Percentiles rank a stretch among this genome's conserved stretches.
phyloP scores from a whole-genome alignment of 2,329 filamentous ascomycete species.

The Sporothrix brunneoviolacea region DNA sequence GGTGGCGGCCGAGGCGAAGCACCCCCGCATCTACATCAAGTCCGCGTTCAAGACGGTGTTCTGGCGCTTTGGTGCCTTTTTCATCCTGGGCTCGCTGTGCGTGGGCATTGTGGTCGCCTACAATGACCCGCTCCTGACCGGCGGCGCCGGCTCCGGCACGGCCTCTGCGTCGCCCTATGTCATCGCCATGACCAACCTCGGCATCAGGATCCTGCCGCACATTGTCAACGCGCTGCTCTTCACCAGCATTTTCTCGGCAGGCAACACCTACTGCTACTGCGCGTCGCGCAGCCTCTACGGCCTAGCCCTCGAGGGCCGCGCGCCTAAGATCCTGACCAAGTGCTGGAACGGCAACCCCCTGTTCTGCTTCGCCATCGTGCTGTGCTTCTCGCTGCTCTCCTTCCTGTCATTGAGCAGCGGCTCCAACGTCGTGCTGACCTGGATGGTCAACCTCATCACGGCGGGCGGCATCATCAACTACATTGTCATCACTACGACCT shows the following conservation, averaged over 20 bases:
- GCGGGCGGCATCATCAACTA: slow-evolving; percentile 39
- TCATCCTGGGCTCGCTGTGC: slow-evolving; percentile 57
- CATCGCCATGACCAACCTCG: slow-evolving; percentile 61
- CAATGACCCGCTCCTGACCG: slow-evolving; percentile 38
- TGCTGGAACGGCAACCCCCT: slow-evolving; percentile 35
- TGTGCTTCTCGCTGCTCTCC: slow-evolving; percentile 31
- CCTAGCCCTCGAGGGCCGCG: slow-evolving; percentile 34
- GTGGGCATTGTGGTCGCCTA: slow-evolving; percentile 63
- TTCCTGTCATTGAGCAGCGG: slow-evolving; percentile 35
- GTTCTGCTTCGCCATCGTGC: slow-evolving; percentile 30
- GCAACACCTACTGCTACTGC: slow-evolving; percentile 52
- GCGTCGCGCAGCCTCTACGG: slow-evolving; percentile 35
- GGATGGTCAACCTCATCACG: slow-evolving; percentile 37
- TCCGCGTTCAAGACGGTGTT: slow-evolving; percentile 63
- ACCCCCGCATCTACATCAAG: slow-evolving; percentile 60
- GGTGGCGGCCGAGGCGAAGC: slow-evolving; percentile 61
- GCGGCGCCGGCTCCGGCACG: slow-evolving; percentile 32
- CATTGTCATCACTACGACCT: slow-evolving; percentile 34
- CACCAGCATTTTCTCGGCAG: slow-evolving; percentile 51
- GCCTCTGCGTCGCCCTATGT: slow-evolving; percentile 57
- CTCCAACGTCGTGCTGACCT: slow-evolving; percentile 32
- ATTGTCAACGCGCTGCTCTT: slow-evolving; percentile 60
- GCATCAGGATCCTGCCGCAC: slow-evolving; percentile 59
- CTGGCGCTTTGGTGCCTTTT: slow-evolving; percentile 64
- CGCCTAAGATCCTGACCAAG: slow-evolving; percentile 31